Base-by-base conservation (phyloP, 169 alveolate genomes). In the Cryptosporidium andersoni region DNA sequence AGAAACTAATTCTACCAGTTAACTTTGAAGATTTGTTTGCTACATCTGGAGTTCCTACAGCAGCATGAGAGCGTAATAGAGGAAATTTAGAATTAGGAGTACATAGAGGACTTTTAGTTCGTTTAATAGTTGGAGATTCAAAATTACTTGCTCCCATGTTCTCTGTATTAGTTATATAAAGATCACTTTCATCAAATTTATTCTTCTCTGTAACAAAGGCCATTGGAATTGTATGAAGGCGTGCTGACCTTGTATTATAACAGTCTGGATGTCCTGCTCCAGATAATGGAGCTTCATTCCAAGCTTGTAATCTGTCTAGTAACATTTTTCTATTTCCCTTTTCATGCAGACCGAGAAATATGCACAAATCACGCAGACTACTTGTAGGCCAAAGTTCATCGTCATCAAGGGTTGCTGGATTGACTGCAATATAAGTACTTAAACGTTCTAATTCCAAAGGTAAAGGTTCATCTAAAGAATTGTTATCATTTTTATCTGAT, bases 231-330 rank as follows among this genome's bases (percentile, higher is more conserved):
- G 85, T 74, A 48, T 74, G 85, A 49, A 74, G 60, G 45, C 85
- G 55, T n/a, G 74, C 85, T 5, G 85, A 74, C 6, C 85, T 66
- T 2, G 85, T 74, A 16, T 74, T 68, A 43, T 58, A 74, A 5
- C 37, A 47, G 34, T 74, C 85, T 5, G 85, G 85, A 48, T 74
- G 85, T 8, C 85, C 85, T 4, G 85, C 85, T 48, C 85, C 85
- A 2, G 85, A 74, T 25, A 74, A 60, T 25, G 85, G 85, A 58
- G 85, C 85, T 56, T 68, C 85, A 37, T 74, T 74, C 85, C 85
- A 74, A 74, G 66, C 60, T 36, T 74, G 85, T 25, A 74, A 51
- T 14, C 85, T 74, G 45, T 60, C 60, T n/a, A 74, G 60, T 16
- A 74, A 58, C 9, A 66, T 45, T 25, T 60, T 53, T 64, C 85